phyloP scores from a whole-genome alignment of 441 rosid genomes.

The Gossypium davidsonii region DNA sequence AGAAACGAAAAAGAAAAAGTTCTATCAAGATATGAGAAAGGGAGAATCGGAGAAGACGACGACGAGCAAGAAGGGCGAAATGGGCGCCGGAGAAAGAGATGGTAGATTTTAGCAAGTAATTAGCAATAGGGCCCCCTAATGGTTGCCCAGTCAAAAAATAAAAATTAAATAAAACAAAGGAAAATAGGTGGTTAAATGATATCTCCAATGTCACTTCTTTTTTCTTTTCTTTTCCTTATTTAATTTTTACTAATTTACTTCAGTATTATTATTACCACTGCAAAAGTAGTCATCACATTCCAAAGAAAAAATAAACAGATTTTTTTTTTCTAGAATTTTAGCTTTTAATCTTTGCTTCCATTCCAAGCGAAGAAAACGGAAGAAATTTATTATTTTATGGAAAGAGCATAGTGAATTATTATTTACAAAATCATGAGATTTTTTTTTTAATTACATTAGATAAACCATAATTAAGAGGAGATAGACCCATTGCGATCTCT shows the following conservation, averaged over 20 bases:
- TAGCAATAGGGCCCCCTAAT: slow-evolving; percentile 1
- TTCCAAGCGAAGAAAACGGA: neutral
- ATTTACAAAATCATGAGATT: neutral
- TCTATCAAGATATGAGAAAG: neutral
- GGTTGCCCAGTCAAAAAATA: slow-evolving; percentile 35
- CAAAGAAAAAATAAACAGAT: no score
- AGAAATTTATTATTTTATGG: neutral
- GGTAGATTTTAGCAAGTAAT: slow-evolving; percentile 28
- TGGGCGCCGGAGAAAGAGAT: slow-evolving; percentile 33
- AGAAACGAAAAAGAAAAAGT: neutral
- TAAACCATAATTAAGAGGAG: no score
- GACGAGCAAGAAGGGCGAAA: slow-evolving; percentile 35
- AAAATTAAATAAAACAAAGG: neutral
- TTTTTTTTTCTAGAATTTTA: no score
- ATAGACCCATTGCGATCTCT: no score
- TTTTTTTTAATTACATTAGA: neutral
- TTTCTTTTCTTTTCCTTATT: neutral
- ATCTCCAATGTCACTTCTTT: neutral
- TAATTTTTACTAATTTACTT: neutral
- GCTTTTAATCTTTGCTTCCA: neutral
- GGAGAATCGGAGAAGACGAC: slow-evolving; percentile 29
- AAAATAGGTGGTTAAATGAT: slow-evolving; percentile 1
- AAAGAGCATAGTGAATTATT: neutral
- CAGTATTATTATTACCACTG: no score
- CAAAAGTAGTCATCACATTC: no score